These are phyloP conservation scores for Talaromyces sp. DNA, from an alignment of 2,329 filamentous ascomycete species.

Conservation along the genomic window DNA sequence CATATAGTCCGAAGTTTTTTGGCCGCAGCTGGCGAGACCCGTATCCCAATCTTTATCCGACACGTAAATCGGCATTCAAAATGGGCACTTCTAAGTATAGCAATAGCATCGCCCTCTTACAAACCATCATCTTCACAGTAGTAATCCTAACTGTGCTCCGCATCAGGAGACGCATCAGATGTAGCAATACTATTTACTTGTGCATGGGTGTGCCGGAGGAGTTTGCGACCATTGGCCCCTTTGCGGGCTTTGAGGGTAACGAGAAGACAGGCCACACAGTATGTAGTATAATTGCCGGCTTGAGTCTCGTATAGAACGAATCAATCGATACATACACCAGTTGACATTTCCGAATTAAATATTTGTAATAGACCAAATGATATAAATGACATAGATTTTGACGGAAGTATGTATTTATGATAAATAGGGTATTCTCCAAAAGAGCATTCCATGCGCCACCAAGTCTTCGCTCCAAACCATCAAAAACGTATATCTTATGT, in stretches of 20 bases:
- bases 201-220: conserved; percentile 27
- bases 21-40: no score
- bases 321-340: no score
- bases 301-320: no score
- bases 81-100: neutral
- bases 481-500: no score
- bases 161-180: neutral
- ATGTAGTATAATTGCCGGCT: neutral
- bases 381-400: no score
- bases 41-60: no score
- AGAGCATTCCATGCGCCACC: no score
- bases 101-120: neutral
- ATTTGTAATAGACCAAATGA: neutral
- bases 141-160: neutral
- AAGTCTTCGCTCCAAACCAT: no score
- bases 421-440: neutral
- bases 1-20: neutral
- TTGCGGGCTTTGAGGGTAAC: no score
- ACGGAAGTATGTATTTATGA: neutral
- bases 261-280: no score
- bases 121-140: neutral
- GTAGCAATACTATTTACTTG: conserved; percentile 23
- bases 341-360: no score
- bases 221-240: conserved; percentile 11
- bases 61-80: neutral